Percentiles rank a stretch among this genome's conserved stretches.
These are phyloP conservation scores for Colletotrichum chlorophyti DNA, from an alignment of 2,329 filamentous ascomycete genomes.

Conservation along the genomic window DNA sequence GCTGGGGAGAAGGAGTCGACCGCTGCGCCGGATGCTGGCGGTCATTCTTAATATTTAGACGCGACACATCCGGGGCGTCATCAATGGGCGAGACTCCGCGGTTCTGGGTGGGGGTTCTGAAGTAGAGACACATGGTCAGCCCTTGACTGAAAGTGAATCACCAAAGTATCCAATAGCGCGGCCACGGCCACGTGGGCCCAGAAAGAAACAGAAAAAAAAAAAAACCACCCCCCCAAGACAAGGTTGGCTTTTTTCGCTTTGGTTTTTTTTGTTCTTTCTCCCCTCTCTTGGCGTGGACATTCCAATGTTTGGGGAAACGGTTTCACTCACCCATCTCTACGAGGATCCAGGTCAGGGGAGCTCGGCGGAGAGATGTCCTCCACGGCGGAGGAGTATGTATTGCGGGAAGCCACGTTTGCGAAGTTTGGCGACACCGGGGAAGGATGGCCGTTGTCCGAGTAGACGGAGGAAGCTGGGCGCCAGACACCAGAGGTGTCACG, in stretches of 20 bases:
- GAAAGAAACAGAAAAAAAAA: conserved; percentile 23
- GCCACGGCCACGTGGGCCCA: conserved; percentile 12
- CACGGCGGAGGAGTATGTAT: conserved; percentile 20
- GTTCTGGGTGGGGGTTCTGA: conserved; percentile 10
- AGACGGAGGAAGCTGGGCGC: conserved; percentile 29
- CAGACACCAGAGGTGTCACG: conserved; percentile 5
- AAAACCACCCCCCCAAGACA: too few species aligned
- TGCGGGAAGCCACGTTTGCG: conserved; percentile 30
- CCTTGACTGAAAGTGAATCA: background rate
- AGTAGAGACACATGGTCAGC: conserved; percentile 29
- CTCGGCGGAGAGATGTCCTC: conserved; percentile 62
- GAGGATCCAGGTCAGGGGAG: conserved; percentile 55
- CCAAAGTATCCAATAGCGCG: background rate
- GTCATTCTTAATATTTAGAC: conserved; percentile 28
- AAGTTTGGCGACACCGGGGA: conserved; percentile 25
- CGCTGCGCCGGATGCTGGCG: conserved; percentile 25
- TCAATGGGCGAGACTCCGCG: conserved; percentile 62
- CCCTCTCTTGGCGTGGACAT: too few species aligned
- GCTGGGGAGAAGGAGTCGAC: conserved; percentile 32
- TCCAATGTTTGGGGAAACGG: background rate
- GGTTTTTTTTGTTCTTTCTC: too few species aligned
- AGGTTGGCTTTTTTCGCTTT: too few species aligned
- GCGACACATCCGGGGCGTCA: conserved; percentile 47
- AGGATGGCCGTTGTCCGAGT: conserved; percentile 14
- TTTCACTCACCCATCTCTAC: conserved; percentile 48